These are phyloP conservation scores for Emergomyces orientalis DNA, from an alignment of 2,329 filamentous ascomycete species.

Conservation along the genomic window DNA sequence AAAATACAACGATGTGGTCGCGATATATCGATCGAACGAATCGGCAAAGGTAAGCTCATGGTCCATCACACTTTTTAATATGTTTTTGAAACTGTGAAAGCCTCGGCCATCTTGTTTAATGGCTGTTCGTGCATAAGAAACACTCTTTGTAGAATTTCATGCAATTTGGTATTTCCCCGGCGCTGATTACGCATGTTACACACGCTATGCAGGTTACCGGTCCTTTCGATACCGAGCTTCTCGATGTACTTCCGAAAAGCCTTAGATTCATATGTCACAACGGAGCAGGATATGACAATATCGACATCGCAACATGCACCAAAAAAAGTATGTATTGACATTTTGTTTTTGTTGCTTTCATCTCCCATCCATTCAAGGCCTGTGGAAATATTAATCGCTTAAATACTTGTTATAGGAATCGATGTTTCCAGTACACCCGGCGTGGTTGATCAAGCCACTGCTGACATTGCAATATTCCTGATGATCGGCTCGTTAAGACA, in stretches of 20 bases:
- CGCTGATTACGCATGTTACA: neutral
- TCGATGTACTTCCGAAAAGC: slow-evolving; percentile 37
- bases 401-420: slow-evolving; percentile 22
- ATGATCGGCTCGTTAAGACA: slow-evolving; percentile 41
- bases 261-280: slow-evolving; percentile 46
- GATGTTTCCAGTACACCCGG: slow-evolving; percentile 38
- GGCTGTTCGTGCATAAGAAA: neutral
- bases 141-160: neutral
- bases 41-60: slow-evolving; percentile 38
- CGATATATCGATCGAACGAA: slow-evolving; percentile 50
- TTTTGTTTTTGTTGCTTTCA: neutral
- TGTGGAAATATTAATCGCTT: neutral
- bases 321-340: slow-evolving; percentile 25
- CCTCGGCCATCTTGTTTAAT: neutral
- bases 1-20: slow-evolving; percentile 47
- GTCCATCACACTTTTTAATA: neutral
- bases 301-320: slow-evolving; percentile 47
- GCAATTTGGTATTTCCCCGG: neutral
- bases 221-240: slow-evolving; percentile 42
- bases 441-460: slow-evolving; percentile 40
- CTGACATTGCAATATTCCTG: slow-evolving; percentile 40
- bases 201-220: slow-evolving; percentile 31
- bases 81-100: neutral
- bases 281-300: slow-evolving; percentile 53
- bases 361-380: neutral